Conservation (phyloP, 2,329 filamentous ascomycete genomes). For the Blastomyces emzantsi region DNA sequence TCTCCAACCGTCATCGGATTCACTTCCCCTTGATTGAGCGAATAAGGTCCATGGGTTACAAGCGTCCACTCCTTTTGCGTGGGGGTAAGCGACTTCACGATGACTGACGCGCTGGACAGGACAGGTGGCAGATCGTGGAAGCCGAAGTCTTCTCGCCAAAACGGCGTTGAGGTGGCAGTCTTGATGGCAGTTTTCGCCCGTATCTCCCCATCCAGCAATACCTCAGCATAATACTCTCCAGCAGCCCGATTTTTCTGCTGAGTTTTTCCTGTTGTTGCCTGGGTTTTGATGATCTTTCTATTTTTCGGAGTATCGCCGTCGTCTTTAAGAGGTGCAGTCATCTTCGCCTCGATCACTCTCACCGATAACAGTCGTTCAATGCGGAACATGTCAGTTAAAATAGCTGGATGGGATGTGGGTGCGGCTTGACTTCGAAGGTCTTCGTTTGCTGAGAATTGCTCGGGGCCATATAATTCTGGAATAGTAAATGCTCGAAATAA, state of each 20-base stretch:
- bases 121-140: constrained; percentile 41
- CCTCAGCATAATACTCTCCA: constrained; percentile 41
- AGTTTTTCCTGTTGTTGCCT: constrained; percentile 21
- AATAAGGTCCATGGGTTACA: constrained; percentile 37
- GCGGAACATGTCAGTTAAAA: constrained; percentile 53
- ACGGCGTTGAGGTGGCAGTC: constrained; percentile 37
- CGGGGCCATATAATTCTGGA: constrained; percentile 77
- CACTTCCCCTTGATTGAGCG: constrained; percentile 32
- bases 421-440: constrained; percentile 32
- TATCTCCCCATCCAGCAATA: constrained; percentile 41
- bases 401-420: constrained; percentile 22
- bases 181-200: constrained; percentile 42
- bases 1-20: constrained; percentile 34
- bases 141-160: constrained; percentile 43
- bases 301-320: constrained; percentile 26
- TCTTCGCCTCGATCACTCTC: constrained; percentile 53
- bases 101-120: constrained; percentile 38
- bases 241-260: constrained; percentile 17
- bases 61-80: constrained; percentile 44
- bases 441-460: constrained; percentile 34
- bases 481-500: constrained; percentile 83
- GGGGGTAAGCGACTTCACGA: constrained; percentile 40
- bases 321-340: constrained; percentile 34
- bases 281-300: constrained; percentile 28
- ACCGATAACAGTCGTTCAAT: constrained; percentile 54